phyloP scores from a whole-genome alignment of 2,329 filamentous ascomycete genomes.

The Colletotrichum phormii region DNA sequence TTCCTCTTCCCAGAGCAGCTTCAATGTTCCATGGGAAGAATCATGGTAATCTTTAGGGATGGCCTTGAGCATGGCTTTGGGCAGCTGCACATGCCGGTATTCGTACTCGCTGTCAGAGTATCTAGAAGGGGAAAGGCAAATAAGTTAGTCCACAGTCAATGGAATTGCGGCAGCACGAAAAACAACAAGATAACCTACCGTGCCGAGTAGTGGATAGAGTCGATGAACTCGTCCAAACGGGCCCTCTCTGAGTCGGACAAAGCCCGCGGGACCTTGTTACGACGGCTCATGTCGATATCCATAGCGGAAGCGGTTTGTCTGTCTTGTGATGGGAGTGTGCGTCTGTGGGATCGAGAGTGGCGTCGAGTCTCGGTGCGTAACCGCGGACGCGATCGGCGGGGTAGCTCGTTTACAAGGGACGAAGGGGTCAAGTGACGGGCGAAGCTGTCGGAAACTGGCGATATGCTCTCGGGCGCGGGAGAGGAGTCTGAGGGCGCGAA shows the following conservation, averaged over 20 bases:
- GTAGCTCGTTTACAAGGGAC: neutral
- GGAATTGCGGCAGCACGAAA: conserved; percentile 3
- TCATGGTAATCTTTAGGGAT: conserved; percentile 98
- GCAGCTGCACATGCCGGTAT: conserved; percentile 97
- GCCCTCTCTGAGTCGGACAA: conserved; percentile 85
- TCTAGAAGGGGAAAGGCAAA: conserved; percentile 58
- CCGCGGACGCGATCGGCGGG: conserved; percentile 26
- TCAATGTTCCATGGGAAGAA: conserved; percentile 87
- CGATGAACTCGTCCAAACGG: conserved; percentile 89
- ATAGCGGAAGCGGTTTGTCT: conserved; percentile 41
- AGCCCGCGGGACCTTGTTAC: conserved; percentile 86
- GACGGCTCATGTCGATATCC: conserved; percentile 82
- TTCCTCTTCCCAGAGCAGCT: conserved; percentile 97
- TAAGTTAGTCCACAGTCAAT: neutral
- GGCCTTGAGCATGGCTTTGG: conserved; percentile 97
- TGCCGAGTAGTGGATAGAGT: conserved; percentile 94
- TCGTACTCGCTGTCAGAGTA: conserved; percentile 95
- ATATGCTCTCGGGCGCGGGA: conserved; percentile 16
- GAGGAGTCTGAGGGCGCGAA: conserved; percentile 22
- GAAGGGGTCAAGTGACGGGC: conserved; percentile 16
- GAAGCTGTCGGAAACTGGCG: conserved; percentile 11
- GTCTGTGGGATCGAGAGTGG: conserved; percentile 27
- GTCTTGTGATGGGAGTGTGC: conserved; percentile 7
- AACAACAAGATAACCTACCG: conserved; percentile 64
- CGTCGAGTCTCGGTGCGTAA: conserved; percentile 28